These are phyloP conservation scores for Ascosphaera apis DNA, from an alignment of 2,329 filamentous ascomycete genomes.

Conservation along the genomic window DNA sequence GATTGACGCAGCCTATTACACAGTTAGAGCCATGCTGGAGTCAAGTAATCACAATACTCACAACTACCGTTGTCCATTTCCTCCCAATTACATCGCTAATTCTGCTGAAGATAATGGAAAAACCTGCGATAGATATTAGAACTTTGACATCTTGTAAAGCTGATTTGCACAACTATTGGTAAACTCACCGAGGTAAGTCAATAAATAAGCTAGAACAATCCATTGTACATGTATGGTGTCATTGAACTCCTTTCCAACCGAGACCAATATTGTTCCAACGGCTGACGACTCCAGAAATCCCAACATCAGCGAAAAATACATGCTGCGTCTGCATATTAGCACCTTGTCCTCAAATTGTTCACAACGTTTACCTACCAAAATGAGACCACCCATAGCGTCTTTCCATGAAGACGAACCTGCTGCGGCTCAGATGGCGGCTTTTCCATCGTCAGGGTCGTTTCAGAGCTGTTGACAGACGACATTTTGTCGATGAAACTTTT, in stretches of 20 bases:
- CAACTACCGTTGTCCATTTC: slow-evolving; percentile 6
- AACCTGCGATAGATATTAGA: background rate
- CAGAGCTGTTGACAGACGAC: background rate
- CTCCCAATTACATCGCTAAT: slow-evolving; percentile 4
- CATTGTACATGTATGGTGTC: background rate
- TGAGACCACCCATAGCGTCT: background rate
- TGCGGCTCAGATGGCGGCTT: background rate
- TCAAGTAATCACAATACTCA: slow-evolving; percentile 9
- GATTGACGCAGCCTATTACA: slow-evolving; percentile 14
- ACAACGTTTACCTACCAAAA: background rate
- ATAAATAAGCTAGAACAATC: background rate
- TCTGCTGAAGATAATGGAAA: slow-evolving; percentile 2
- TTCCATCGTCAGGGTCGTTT: background rate
- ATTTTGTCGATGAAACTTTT: background rate
- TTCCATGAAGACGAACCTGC: background rate
- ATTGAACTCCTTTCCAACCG: slow-evolving; percentile 1
- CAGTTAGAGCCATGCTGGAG: slow-evolving; percentile 16
- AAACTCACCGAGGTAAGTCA: background rate
- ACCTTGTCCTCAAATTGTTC: no score
- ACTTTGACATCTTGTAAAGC: no score
- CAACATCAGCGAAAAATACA: background rate
- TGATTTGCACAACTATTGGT: no score
- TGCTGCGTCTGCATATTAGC: background rate
- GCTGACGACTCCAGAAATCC: background rate
- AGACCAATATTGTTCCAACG: background rate